phyloP scores from a whole-genome alignment of 2,329 filamentous ascomycete genomes.

The Fusarium sp. region DNA sequence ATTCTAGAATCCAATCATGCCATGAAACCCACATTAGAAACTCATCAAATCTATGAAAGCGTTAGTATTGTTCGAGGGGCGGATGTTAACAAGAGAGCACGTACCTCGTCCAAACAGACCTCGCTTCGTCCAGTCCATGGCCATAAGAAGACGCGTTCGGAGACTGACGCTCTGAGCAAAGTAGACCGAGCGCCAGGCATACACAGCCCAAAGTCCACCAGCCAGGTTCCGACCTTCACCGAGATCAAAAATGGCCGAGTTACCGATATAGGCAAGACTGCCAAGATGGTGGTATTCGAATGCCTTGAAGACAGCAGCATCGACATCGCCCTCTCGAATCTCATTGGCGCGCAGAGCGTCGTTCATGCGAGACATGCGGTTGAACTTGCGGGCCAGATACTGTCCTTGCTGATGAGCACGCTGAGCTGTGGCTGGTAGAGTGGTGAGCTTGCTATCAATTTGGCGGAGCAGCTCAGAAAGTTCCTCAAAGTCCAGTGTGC shows the following conservation, averaged over 20 bases:
- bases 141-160: slow-evolving; percentile 86
- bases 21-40: slow-evolving; percentile 51
- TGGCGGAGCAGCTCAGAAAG: slow-evolving; percentile 88
- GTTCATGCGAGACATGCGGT: slow-evolving; percentile 83
- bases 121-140: slow-evolving; percentile 99
- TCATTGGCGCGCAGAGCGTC: slow-evolving; percentile 84
- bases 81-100: slow-evolving; percentile 47
- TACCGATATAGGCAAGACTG: slow-evolving; percentile 93
- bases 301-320: slow-evolving; percentile 91
- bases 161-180: slow-evolving; percentile 98
- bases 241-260: slow-evolving; percentile 94
- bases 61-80: slow-evolving; percentile 16
- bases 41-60: slow-evolving; percentile 62
- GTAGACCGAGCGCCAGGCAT: slow-evolving; percentile 95
- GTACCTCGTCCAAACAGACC: slow-evolving; percentile 94
- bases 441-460: slow-evolving; percentile 95
- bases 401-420: slow-evolving; percentile 95
- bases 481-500: slow-evolving; percentile 94
- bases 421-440: slow-evolving; percentile 93
- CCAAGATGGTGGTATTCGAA: slow-evolving; percentile 96
- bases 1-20: slow-evolving; percentile 9
- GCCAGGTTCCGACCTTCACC: slow-evolving; percentile 80
- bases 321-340: slow-evolving; percentile 87
- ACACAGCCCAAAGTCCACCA: slow-evolving; percentile 91
- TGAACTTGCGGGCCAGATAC: slow-evolving; percentile 94